Evolutionary conservation across 805 yeast genomes (phyloP).

Genomic region (Maudiozyma turicensis): DNA sequence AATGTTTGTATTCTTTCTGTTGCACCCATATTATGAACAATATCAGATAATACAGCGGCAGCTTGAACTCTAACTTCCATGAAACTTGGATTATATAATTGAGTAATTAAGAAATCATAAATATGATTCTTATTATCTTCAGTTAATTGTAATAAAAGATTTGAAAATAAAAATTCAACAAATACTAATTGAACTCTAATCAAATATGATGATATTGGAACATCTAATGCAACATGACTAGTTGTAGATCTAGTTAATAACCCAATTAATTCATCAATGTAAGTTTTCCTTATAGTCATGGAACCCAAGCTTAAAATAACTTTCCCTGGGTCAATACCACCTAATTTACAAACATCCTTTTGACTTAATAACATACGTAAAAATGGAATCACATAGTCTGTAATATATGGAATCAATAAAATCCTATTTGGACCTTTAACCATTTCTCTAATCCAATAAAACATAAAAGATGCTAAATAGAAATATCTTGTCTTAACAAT

Average conservation of each 20-base stretch:
- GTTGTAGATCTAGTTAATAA: background rate
- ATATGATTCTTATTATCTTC: constrained; percentile 39
- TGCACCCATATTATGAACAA: constrained; percentile 50
- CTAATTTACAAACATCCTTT: constrained; percentile 74
- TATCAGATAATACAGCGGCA: constrained; percentile 64
- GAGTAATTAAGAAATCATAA: constrained; percentile 38
- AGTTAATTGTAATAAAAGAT: constrained; percentile 49
- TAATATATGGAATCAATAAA: constrained; percentile 43
- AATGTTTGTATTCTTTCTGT: constrained; percentile 30
- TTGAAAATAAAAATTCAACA: constrained; percentile 60
- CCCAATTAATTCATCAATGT: constrained; percentile 1
- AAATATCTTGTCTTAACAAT: constrained; percentile 51
- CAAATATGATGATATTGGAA: constrained; percentile 47
- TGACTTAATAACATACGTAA: constrained; percentile 51
- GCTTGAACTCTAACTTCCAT: constrained; percentile 71
- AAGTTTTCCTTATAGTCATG: constrained; percentile 33
- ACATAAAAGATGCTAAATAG: constrained; percentile 54
- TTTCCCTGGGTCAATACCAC: constrained; percentile 45
- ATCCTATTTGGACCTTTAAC: constrained; percentile 45
- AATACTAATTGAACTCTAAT: constrained; percentile 56
- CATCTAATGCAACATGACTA: background rate
- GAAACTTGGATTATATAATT: constrained; percentile 49
- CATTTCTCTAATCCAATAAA: constrained; percentile 48
- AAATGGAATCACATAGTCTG: constrained; percentile 54
- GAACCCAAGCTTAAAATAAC: constrained; percentile 39